These are phyloP conservation scores for Cutaneotrichosporon spelunceum DNA, from an alignment of 1,284 basidiomycete species.

Conservation along the genomic window DNA sequence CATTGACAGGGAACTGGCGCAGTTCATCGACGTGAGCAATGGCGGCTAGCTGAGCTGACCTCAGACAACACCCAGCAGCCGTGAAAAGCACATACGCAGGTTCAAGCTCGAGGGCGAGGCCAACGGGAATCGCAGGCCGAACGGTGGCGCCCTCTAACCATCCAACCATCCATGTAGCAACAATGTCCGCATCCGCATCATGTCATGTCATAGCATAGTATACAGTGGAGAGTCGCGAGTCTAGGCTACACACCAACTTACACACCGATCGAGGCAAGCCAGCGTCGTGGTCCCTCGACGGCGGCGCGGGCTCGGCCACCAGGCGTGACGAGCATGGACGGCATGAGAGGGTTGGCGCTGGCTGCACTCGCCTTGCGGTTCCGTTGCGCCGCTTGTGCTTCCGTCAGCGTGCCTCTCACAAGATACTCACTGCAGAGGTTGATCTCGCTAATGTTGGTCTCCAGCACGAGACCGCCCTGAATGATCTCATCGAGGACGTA, in stretches of 20 bases:
- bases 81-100: slow-evolving; percentile 3
- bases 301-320: slow-evolving; percentile 23
- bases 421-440: slow-evolving; percentile 63
- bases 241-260: slow-evolving; percentile 20
- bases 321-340: slow-evolving; percentile 36
- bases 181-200: slow-evolving; percentile 5
- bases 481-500: slow-evolving; percentile 92
- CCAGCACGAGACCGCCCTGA: slow-evolving; percentile 95
- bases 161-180: slow-evolving; percentile 3
- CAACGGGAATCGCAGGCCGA: neutral
- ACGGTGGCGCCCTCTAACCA: slow-evolving; percentile 2
- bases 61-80: neutral
- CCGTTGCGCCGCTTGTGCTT: slow-evolving; percentile 38
- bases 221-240: slow-evolving; percentile 12
- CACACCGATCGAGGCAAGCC: slow-evolving; percentile 48
- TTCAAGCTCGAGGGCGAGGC: slow-evolving; percentile 11
- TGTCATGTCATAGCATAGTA: slow-evolving; percentile 19
- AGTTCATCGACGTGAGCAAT: slow-evolving; percentile 12
- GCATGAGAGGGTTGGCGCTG: slow-evolving; percentile 44
- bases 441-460: slow-evolving; percentile 94
- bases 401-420: neutral
- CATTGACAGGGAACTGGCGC: slow-evolving; percentile 15
- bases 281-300: slow-evolving; percentile 38
- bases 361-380: slow-evolving; percentile 47
- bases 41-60: neutral